Evolutionary conservation across 1,284 basidiomycete species (phyloP).

Genomic region (Ceratobasidium sp.): DNA sequence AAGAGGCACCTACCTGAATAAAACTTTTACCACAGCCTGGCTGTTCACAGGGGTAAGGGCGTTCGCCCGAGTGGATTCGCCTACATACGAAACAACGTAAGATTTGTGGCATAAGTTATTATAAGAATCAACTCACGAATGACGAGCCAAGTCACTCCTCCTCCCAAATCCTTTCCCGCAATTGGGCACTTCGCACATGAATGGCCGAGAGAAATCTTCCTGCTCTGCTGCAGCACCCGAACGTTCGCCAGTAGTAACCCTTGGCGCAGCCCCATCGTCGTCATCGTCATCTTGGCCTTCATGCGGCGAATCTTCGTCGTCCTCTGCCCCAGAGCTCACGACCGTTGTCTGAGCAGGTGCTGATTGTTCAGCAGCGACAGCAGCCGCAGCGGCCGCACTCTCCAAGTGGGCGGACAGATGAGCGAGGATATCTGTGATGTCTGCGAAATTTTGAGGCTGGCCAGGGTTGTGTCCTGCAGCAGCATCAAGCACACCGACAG

Average conservation of each 20-base stretch:
- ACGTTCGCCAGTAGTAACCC: slow-evolving; percentile 36
- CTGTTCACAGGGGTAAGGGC: slow-evolving; percentile 74
- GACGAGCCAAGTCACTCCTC: slow-evolving; percentile 36
- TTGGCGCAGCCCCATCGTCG: slow-evolving; percentile 44
- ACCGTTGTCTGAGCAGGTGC: slow-evolving; percentile 23
- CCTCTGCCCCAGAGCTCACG: slow-evolving; percentile 32
- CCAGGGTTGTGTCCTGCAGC: slow-evolving; percentile 50
- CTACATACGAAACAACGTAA: slow-evolving; percentile 41
- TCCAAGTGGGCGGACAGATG: slow-evolving; percentile 78
- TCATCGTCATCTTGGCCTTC: slow-evolving; percentile 40
- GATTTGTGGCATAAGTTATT: not conserved
- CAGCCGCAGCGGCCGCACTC: slow-evolving; percentile 52
- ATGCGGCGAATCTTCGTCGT: slow-evolving; percentile 32
- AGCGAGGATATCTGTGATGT: slow-evolving; percentile 79
- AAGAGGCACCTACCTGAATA: slow-evolving; percentile 73
- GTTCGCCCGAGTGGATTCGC: slow-evolving; percentile 88
- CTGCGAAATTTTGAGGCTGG: slow-evolving; percentile 62
- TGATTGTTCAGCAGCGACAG: slow-evolving; percentile 41
- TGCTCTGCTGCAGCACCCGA: slow-evolving; percentile 32
- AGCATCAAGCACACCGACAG: slow-evolving; percentile 48
- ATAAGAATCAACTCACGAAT: slow-evolving; percentile 15
- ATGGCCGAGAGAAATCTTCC: slow-evolving; percentile 44
- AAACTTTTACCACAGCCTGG: slow-evolving; percentile 84
- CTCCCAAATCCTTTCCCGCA: slow-evolving; percentile 49
- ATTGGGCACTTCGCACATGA: slow-evolving; percentile 45